phyloP scores from a whole-genome alignment of 192 early-diverging fungal genomes.

The Coemansia sp. region DNA sequence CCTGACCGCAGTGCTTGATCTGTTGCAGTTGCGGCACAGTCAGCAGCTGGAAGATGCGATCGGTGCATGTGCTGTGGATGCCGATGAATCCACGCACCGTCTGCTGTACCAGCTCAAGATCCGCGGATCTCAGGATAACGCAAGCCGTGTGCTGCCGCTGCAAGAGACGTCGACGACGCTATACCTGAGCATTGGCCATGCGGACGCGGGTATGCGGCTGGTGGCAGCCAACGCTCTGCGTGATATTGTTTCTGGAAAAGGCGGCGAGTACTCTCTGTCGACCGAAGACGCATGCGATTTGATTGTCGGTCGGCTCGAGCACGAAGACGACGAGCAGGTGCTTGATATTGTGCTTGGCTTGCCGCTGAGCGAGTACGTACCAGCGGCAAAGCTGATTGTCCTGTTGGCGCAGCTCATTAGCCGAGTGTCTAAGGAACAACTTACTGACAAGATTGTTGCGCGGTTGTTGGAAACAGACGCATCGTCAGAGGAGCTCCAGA shows the following conservation, averaged over 20 bases:
- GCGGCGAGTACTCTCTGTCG: constrained; percentile 21
- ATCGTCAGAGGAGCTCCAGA: constrained; percentile 4
- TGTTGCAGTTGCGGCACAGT: constrained; percentile 29
- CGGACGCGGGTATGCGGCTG: constrained; percentile 67
- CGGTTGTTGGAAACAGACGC: constrained; percentile 21
- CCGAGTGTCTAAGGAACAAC: constrained; percentile 17
- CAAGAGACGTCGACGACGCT: constrained; percentile 74
- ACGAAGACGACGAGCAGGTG: constrained; percentile 42
- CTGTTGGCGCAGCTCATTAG: constrained; percentile 24
- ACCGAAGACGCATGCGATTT: constrained; percentile 20
- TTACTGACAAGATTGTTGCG: constrained; percentile 10
- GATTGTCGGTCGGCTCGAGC: constrained; percentile 26
- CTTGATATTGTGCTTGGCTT: constrained; percentile 24
- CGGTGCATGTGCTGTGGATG: constrained; percentile 15
- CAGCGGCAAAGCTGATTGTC: constrained; percentile 12
- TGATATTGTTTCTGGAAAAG: constrained; percentile 55
- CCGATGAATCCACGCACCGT: constrained; percentile 16
- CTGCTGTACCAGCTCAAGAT: constrained; percentile 41
- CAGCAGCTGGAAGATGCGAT: constrained; percentile 41
- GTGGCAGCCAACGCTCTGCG: constrained; percentile 67
- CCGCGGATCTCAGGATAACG: constrained; percentile 6
- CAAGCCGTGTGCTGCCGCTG: constrained; percentile 51
- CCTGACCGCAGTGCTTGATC: constrained; percentile 6
- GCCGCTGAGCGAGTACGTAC: constrained; percentile 17
- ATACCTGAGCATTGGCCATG: constrained; percentile 77